Evolutionary conservation across 2,329 filamentous ascomycete species (phyloP), one percentile per base, ranked within the genome.

Genomic region (Verticillium dahliae): DNA sequence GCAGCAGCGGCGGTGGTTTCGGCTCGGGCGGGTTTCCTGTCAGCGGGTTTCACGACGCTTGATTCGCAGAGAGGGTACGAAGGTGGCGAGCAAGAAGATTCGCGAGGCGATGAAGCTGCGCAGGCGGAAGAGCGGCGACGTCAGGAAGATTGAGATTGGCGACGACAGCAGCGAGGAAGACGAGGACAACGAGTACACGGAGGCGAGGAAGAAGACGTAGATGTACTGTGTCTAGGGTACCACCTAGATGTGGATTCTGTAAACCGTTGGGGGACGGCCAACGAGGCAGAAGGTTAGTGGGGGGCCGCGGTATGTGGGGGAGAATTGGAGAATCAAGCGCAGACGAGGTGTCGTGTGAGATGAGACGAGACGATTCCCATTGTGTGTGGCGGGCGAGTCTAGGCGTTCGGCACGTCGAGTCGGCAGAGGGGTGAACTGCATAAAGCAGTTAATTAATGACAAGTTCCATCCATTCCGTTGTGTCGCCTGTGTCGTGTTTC

Each of bases 61-160:
- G 83, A 91, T 68, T 85, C 84, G 2, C 85, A 87, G 57, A 89
- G 86, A 57, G 87, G 89, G 2, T 85, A 97, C 64, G 89, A 94
- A 94, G 61, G 89, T 96, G 74, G 91, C 96, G 2, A 92, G 86
- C 71, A 85, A 86, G 74, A 92, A 90, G 78, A 92, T 98, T 67
- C 84, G 90, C 60, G 90, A 88, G 67, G 92, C 92, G 4, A 96
- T 98, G 90, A 83, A 88, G 71, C 72, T 83, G 63, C 74, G 81
- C 65, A 81, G 90, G 66, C 74, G 78, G 67, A 83, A 79, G 78
- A 85, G 80, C 65, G 73, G 72, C 13, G 62, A 64, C 22, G 64
- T 62, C 56, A 70, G 67, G 62, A 39, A 37, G 56, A 27, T 37
- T 13, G 56, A 57, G 56, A 67, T 68, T 65, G 68, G 72, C 60